Conservation (phyloP, 257 asterid species). For the Solanum gandarillasii region DNA sequence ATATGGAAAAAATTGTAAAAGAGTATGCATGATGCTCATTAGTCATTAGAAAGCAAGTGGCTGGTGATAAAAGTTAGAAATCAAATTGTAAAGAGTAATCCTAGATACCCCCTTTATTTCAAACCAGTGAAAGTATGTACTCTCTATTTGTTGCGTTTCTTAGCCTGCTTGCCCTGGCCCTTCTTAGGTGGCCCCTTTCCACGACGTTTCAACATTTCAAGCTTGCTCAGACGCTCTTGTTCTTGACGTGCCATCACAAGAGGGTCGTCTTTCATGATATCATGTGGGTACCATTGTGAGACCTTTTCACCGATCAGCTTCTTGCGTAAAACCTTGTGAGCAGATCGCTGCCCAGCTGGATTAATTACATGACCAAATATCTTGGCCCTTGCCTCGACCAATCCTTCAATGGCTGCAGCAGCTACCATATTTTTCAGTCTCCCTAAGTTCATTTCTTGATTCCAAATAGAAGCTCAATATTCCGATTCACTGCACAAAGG, state of each 20-base stretch:
- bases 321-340: constrained; percentile 75
- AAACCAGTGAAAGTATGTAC: neutral
- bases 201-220: constrained; percentile 83
- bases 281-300: constrained; percentile 76
- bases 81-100: neutral
- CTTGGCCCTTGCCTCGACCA: constrained; percentile 72
- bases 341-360: constrained; percentile 62
- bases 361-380: constrained; percentile 83
- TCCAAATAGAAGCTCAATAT: neutral
- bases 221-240: constrained; percentile 62
- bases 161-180: constrained; percentile 85
- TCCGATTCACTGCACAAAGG: neutral
- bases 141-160: constrained; percentile 41
- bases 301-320: constrained; percentile 89
- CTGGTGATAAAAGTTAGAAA: neutral
- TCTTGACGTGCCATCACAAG: constrained; percentile 53
- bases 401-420: constrained; percentile 65
- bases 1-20: neutral
- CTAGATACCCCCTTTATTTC: neutral
- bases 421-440: constrained; percentile 56
- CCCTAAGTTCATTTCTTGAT: constrained; percentile 43
- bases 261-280: constrained; percentile 62
- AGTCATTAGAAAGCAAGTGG: neutral
- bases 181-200: constrained; percentile 92
- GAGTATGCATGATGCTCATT: neutral